Evolutionary conservation across 2,329 filamentous ascomycete genomes (phyloP).

Genomic region (Lachnellula cervina): DNA sequence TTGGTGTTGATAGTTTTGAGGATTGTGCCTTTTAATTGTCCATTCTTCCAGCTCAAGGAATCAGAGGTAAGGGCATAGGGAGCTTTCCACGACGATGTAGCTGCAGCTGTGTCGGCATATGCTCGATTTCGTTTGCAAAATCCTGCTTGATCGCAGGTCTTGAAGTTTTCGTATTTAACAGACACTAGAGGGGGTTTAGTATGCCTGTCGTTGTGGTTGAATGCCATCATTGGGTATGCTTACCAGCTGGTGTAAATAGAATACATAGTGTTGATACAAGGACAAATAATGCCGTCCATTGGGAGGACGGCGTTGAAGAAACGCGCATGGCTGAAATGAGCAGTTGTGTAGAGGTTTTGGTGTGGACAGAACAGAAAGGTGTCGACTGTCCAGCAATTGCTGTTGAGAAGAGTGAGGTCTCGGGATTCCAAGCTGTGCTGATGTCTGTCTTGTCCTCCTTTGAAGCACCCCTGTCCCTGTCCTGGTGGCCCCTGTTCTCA

Average conservation of each 20-base stretch:
- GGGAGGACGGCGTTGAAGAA: constrained; percentile 43
- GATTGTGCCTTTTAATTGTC: constrained; percentile 74
- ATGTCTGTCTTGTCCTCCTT: constrained; percentile 10
- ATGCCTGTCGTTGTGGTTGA: not conserved
- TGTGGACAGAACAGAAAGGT: constrained; percentile 1
- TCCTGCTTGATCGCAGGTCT: constrained; percentile 90
- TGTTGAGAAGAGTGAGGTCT: constrained; percentile 5
- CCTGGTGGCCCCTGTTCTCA: too few relatives aligned
- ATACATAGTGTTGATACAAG: constrained; percentile 54
- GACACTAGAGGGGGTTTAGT: constrained; percentile 48
- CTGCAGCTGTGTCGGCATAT: constrained; percentile 70
- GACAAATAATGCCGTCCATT: constrained; percentile 62
- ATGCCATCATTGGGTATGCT: constrained; percentile 25
- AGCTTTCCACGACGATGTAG: constrained; percentile 61
- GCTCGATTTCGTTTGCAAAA: constrained; percentile 95
- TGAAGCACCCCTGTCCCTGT: not conserved
- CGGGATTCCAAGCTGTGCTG: constrained; percentile 18
- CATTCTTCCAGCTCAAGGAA: constrained; percentile 71
- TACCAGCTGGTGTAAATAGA: constrained; percentile 62
- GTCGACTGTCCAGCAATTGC: constrained; percentile 12
- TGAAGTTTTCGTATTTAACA: constrained; percentile 97
- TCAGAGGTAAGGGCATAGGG: constrained; percentile 74
- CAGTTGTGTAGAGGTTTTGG: not conserved
- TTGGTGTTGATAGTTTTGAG: constrained; percentile 68
- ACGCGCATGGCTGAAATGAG: constrained; percentile 18